Evolutionary conservation across 1,139 yeast genomes (phyloP).

Genomic region (Suhomyces atakaporum): DNA sequence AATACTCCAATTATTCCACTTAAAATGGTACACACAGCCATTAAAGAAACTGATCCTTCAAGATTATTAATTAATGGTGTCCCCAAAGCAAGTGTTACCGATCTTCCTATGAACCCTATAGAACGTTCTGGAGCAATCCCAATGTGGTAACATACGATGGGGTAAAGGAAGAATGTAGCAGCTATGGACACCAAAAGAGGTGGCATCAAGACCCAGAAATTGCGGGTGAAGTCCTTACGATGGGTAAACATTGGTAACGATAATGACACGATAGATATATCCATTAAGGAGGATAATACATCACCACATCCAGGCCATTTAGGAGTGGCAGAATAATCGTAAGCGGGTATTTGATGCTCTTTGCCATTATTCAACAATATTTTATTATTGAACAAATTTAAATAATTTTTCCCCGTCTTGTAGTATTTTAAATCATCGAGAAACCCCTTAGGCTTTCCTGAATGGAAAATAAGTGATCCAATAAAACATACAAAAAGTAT

Average conservation of each 20-base stretch:
- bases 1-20: constrained; percentile 79
- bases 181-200: constrained; percentile 61
- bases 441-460: constrained; percentile 46
- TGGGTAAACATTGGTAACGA: constrained; percentile 80
- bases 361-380: constrained; percentile 33
- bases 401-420: constrained; percentile 69
- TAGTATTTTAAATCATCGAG: constrained; percentile 53
- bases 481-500: constrained; percentile 65
- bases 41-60: constrained; percentile 68
- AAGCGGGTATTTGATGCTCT: constrained; percentile 13
- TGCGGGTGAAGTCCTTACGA: constrained; percentile 60
- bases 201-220: constrained; percentile 58
- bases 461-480: constrained; percentile 54
- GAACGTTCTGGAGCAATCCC: constrained; percentile 64
- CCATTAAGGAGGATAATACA: constrained; percentile 68
- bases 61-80: constrained; percentile 67
- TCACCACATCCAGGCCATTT: constrained; percentile 84
- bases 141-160: constrained; percentile 62
- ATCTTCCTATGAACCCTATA: constrained; percentile 76
- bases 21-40: constrained; percentile 78
- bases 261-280: constrained; percentile 71
- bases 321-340: constrained; percentile 38
- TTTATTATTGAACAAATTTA: constrained; percentile 52
- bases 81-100: constrained; percentile 80
- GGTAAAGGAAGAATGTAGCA: constrained; percentile 66